Percentiles rank a stretch among this genome's conserved stretches.
Evolutionary conservation across 768 basidiomycete genomes (phyloP).

Genomic region (Boletellus ananas): DNA sequence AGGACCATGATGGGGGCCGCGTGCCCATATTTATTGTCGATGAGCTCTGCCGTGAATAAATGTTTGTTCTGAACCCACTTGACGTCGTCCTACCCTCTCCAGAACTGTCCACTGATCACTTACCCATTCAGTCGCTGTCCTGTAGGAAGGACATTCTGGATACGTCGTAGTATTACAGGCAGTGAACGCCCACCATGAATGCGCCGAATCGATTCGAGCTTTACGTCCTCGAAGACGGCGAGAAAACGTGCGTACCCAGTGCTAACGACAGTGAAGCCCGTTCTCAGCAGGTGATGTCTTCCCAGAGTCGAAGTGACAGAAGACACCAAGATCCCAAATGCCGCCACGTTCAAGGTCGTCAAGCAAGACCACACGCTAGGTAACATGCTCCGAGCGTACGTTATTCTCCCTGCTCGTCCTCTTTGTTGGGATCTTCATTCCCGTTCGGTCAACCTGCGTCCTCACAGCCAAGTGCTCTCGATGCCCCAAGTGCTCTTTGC

Average conservation of each 20-base stretch:
- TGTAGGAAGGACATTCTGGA: not conserved
- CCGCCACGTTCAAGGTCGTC: constrained; percentile 88
- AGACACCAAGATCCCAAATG: constrained; percentile 97
- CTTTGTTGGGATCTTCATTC: not conserved
- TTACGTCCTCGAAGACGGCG: constrained; percentile 89
- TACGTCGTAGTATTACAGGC: not conserved
- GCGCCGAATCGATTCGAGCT: constrained; percentile 91
- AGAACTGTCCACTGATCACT: constrained; percentile 8
- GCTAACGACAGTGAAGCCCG: not conserved
- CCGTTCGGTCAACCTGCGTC: constrained; percentile 5
- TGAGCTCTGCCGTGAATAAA: constrained; percentile 54
- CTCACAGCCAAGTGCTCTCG: constrained; percentile 76
- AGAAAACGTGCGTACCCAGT: constrained; percentile 73
- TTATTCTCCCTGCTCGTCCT: constrained; percentile 10
- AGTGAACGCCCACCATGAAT: constrained; percentile 57
- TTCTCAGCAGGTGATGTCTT: constrained; percentile 5
- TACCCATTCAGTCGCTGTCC: not conserved
- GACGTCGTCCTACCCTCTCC: not conserved
- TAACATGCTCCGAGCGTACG: constrained; percentile 93
- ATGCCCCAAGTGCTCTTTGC: constrained; percentile 91
- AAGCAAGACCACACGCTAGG: constrained; percentile 98
- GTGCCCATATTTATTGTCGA: constrained; percentile 70
- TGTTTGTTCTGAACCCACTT: constrained; percentile 40
- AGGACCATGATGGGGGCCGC: constrained; percentile 47
- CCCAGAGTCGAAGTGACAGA: constrained; percentile 86